These are phyloP conservation scores for Kalmanozyma brasiliensis DNA, from an alignment of 1,284 basidiomycete species.

Conservation along the genomic window DNA sequence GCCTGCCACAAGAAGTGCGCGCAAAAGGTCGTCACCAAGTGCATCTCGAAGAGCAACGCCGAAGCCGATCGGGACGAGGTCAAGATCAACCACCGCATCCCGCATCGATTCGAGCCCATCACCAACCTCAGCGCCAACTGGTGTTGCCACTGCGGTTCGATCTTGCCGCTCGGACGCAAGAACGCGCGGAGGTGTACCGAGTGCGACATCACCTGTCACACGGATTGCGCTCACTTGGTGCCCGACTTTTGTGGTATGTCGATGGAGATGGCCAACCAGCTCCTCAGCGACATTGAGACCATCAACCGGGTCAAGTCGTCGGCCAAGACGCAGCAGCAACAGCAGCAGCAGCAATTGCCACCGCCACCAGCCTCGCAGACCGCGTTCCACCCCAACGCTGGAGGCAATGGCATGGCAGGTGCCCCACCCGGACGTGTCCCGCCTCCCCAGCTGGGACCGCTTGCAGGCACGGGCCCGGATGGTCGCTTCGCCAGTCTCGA, in stretches of 20 bases:
- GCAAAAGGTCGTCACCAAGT: constrained; percentile 99
- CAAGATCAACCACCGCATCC: constrained; percentile 99
- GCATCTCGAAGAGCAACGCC: constrained; percentile 94
- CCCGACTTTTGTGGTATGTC: constrained; percentile 99
- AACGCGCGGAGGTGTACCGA: constrained; percentile 95
- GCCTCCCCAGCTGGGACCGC: constrained; percentile 27
- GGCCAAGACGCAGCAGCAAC: constrained; percentile 45
- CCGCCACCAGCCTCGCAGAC: background rate
- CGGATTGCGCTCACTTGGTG: constrained; percentile 96
- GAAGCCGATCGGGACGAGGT: constrained; percentile 92
- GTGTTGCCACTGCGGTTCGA: constrained; percentile 97
- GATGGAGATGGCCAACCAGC: constrained; percentile 97
- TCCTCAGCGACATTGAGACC: constrained; percentile 84
- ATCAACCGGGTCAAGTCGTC: constrained; percentile 71
- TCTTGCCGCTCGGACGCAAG: constrained; percentile 95
- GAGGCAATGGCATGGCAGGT: constrained; percentile 23
- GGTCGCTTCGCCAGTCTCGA: constrained; percentile 45
- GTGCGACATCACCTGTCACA: constrained; percentile 95
- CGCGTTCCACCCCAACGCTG: constrained; percentile 13
- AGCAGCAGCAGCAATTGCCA: constrained; percentile 16
- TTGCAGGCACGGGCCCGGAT: constrained; percentile 18
- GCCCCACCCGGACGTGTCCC: constrained; percentile 33
- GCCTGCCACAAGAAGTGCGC: constrained; percentile 97
- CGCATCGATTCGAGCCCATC: constrained; percentile 96
- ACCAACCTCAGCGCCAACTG: constrained; percentile 98